These are phyloP conservation scores for Blastomyces gilchristii DNA, from an alignment of 2,329 filamentous ascomycete species.

Conservation along the genomic window DNA sequence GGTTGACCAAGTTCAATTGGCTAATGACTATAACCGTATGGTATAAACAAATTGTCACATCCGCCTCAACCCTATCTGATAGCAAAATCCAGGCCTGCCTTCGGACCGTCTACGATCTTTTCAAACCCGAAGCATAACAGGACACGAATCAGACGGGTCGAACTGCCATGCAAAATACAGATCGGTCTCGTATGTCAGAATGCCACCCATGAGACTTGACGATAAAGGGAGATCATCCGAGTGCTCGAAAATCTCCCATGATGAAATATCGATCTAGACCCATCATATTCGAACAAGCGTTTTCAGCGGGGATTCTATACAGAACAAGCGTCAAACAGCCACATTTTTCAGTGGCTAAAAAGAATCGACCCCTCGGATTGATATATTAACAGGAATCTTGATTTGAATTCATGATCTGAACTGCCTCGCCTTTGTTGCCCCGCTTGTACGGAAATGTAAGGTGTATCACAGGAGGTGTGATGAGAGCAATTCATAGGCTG, in stretches of 20 bases:
- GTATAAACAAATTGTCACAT: not conserved
- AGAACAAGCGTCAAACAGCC: no score
- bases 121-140: conserved; percentile 10
- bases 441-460: not conserved
- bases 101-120: not conserved
- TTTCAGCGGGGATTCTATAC: conserved; percentile 28
- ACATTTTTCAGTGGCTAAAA: no score
- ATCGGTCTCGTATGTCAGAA: conserved; percentile 46
- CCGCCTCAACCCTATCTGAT: not conserved
- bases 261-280: conserved; percentile 42
- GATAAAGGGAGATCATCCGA: conserved; percentile 24
- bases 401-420: not conserved
- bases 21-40: not conserved
- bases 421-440: not conserved
- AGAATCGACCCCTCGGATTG: no score
- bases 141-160: conserved; percentile 29
- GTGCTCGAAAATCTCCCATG: conserved; percentile 37
- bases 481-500: not conserved
- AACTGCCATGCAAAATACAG: conserved; percentile 47
- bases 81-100: not conserved
- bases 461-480: not conserved
- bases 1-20: not conserved
- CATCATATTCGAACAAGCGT: conserved; percentile 41
- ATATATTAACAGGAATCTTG: no score
- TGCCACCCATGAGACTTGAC: conserved; percentile 35